Base-by-base conservation (phyloP, 345 rosid genomes). In the Citrus mangshanensis region DNA sequence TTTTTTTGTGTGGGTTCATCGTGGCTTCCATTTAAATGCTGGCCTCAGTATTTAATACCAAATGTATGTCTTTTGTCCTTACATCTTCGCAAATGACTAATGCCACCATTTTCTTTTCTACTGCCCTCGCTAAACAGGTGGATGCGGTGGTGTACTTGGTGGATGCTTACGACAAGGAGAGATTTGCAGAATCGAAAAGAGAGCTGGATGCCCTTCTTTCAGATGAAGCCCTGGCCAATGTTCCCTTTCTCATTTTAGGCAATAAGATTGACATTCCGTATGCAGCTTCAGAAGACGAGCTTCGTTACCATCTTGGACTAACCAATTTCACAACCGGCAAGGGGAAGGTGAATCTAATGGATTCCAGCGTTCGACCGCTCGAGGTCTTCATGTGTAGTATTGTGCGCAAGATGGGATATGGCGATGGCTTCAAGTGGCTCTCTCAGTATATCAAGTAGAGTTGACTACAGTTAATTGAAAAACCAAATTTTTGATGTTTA, bases 311-410 rank as follows among this genome's bases (percentile, higher is more conserved):
- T 81, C 86, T 89, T 16, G 93, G 91, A 24, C 89, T 89, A 27
- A 75, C 81, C 72, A 88, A 81, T 78, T 88, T 83, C 85, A 89
- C 91, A 0, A 88, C 90, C 6, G 93, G 93, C 49, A 89, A 89
- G 78, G 93, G 87, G 28, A 87, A 83, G 84, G 89, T 86, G 65
- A 82, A 77, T 78, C 89, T 86, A 0, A 61, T 49, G 0, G 93
- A 85, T 65, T 82, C 88, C 30, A 85, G 64, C 0, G 88, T 89
- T 13, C 84, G 88, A 30, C 85, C 93, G 18, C 86, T 89, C 0
- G 88, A 88, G 75, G 89, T 89, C 71, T 89, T 88, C 82, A 89
- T 89, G 93, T 89, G 93, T 85, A 88, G 90, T 79, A 88, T 89
- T 0, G 88, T 89, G 54, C 88, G 91, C 58, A 89, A 86, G 85